Evolutionary conservation across 2,329 filamentous ascomycete species (phyloP).

Genomic region (Orbilia oligospora): DNA sequence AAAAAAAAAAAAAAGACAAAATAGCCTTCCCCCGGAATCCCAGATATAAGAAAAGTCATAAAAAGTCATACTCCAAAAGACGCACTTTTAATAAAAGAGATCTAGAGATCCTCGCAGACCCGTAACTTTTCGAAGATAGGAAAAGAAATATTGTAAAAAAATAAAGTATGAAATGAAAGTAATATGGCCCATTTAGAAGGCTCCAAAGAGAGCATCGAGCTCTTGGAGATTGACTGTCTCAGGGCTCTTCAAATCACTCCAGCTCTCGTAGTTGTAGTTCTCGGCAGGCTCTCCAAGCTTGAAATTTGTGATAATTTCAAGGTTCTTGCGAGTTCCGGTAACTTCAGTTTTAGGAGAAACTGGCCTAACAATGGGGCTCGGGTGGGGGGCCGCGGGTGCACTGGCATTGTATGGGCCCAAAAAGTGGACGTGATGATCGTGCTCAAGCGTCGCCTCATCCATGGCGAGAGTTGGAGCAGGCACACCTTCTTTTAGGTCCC

Average conservation of each 20-base stretch:
- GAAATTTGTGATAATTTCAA: constrained; percentile 63
- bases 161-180: constrained; percentile 25
- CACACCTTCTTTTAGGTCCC: constrained; percentile 62
- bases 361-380: constrained; percentile 54
- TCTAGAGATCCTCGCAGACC: constrained; percentile 44
- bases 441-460: constrained; percentile 70
- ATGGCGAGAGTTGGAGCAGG: constrained; percentile 68
- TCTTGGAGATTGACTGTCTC: constrained; percentile 94
- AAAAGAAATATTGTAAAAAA: constrained; percentile 5
- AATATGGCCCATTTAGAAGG: constrained; percentile 39
- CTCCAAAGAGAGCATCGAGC: constrained; percentile 85
- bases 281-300: constrained; percentile 62
- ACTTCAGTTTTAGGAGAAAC: constrained; percentile 53
- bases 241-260: constrained; percentile 76
- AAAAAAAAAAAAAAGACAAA: constrained; percentile 20
- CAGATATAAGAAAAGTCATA: constrained; percentile 35
- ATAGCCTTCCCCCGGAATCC: constrained; percentile 31
- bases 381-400: constrained; percentile 61
- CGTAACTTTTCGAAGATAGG: constrained; percentile 31
- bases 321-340: constrained; percentile 32
- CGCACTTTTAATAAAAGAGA: constrained; percentile 46
- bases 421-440: constrained; percentile 70
- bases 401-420: constrained; percentile 69
- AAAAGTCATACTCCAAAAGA: constrained; percentile 55
- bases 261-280: constrained; percentile 70